Conservation (phyloP, 441 rosid species). For the Aquilaria agallochum region DNA sequence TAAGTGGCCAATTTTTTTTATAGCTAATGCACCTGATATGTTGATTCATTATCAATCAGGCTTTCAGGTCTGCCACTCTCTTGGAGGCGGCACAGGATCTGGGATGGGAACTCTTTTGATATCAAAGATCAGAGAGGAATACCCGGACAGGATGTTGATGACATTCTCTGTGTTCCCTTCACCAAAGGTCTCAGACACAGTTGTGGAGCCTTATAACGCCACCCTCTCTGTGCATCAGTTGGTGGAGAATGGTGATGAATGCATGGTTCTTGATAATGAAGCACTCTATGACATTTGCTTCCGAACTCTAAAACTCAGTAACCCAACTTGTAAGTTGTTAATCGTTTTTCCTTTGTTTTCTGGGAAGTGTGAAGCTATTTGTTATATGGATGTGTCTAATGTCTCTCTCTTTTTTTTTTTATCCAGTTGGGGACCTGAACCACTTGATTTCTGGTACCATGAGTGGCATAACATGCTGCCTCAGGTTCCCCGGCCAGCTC, state of each 20-base stretch:
- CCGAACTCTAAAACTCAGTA: constrained; percentile 21
- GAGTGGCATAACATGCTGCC: constrained; percentile 24
- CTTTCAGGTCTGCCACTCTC: constrained; percentile 17
- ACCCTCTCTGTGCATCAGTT: constrained; percentile 22
- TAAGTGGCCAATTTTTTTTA: too few species aligned
- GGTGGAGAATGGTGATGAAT: constrained; percentile 20
- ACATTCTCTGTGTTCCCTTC: constrained; percentile 20
- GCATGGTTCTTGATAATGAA: constrained; percentile 8
- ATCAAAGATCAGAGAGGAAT: constrained; percentile 22
- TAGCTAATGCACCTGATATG: constrained; percentile 4
- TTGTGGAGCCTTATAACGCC: constrained; percentile 22
- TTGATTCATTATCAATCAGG: constrained; percentile 2
- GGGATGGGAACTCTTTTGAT: constrained; percentile 20
- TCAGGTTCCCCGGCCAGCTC: constrained; percentile 20
- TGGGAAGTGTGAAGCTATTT: too few species aligned
- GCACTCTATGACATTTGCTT: constrained; percentile 23
- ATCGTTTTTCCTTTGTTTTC: neutral
- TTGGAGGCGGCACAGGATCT: constrained; percentile 22
- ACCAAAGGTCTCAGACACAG: constrained; percentile 17
- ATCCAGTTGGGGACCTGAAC: constrained; percentile 18
- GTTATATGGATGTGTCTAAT: too few species aligned
- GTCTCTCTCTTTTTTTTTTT: neutral
- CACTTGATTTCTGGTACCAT: constrained; percentile 20
- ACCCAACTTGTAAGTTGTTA: constrained; percentile 16
- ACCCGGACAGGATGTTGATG: constrained; percentile 19